Evolutionary conservation across 176 grass and related monocot species (phyloP), one percentile per base, ranked within the genome.

Genomic region (Hsuehochloa calcarea): DNA sequence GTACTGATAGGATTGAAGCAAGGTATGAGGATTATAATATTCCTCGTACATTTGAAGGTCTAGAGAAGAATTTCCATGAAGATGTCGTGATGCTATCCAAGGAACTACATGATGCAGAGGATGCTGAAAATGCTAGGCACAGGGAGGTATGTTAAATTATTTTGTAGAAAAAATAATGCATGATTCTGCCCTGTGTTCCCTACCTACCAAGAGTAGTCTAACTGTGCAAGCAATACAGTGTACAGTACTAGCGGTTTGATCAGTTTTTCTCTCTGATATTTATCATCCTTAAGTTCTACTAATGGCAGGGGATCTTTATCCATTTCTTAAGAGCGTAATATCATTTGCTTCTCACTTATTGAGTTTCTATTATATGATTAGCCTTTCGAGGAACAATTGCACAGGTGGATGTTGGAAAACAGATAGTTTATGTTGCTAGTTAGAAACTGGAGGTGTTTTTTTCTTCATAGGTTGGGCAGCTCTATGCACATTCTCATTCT

Each of bases 21-120:
- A 78, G 71, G 69, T 84, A 80, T 14, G 83, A 86, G 52, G 92
- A 94, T 68, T 92, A 76, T 72, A 83, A 70, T 86, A 65, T 86
- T 83, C 93, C 90, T 25, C 88, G 74, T 43, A 96, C 97, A 74
- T 92, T 94, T 88, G 93, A 96, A 89, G 84, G 70, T 77, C 86
- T 99, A 22, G 93, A 99, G 82, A 71, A 99, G 76, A 96, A 81
- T 85, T 99, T 99, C 85, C 72, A 86, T 86, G 84, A 96, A 84
- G 97, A 99, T 58, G 72, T 96, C 37, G 59, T 85, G 45, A 88
- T 79, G 43, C 75, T 99, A 82, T 70, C 91, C 13, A 96, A 99
- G 87, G 97, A 99, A 88, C 86, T 94, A 34, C 88, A 94, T 40
- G 90, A 91, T 69, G 90, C 92, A 55, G 92, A 99, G 82, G 90